Evolutionary conservation across 176 grass and related monocot genomes (phyloP), one percentile per base, ranked within the genome.

Genomic region (Cenchrus americanus): DNA sequence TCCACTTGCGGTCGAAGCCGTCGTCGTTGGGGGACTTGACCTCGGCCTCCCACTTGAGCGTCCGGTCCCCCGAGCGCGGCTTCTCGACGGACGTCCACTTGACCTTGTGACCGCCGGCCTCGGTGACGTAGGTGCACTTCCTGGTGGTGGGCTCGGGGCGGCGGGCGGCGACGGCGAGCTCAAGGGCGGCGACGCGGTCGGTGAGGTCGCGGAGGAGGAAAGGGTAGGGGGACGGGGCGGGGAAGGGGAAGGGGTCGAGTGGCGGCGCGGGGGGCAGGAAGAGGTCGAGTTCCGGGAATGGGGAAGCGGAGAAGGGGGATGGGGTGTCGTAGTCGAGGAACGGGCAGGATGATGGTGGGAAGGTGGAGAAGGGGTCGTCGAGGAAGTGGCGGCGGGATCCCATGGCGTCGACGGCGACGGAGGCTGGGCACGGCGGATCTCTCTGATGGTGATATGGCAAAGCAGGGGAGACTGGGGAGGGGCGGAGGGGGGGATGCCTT

Each of bases 1-100:
- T 86, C 84, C 86, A 94, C 91, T 94, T 97, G 78, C 91, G 87
- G 82, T 94, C 91, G 71, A 97, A 94, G 0, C 91, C 94, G 71
- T 92, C 91, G 14, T 88, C 40, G 77, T 53, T 52, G 17, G 88
- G 88, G 48, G 86, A 82, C 17, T 59, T 66, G 48, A 96, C 50
- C 73, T 93, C 91, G 1, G 90, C 91, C 80, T 86, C 90, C 80
- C 89, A 96, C 80, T 82, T 88, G 61, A 87, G 67, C 14, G 18
- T 58, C 40, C 55, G 63, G 63, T 64, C 67, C 84, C 88, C 0
- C 88, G 91, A 3, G 21, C 7, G 12, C 67, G 84, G 82, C 80
- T 89, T 84, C 88, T 91, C 88, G 14, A 88, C 48, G 40, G 14
- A 82, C 74, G 62, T 23, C 94, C 94, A 93, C 65, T 87, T 96